These are phyloP conservation scores for Neopestalotiopsis clavispora DNA, from an alignment of 2,329 filamentous ascomycete genomes.

Conservation along the genomic window DNA sequence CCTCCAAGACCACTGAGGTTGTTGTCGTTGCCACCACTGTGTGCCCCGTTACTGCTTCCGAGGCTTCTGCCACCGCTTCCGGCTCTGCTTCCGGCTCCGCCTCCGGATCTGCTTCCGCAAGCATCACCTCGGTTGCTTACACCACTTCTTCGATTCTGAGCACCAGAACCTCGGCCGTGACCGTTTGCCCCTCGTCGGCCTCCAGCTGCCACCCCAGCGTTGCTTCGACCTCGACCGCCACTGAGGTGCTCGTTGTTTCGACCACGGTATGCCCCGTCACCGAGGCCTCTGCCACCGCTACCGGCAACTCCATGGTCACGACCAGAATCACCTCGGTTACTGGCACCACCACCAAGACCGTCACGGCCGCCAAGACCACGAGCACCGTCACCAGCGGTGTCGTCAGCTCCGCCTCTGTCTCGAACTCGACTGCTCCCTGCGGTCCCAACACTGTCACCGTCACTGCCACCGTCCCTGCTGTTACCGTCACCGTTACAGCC, in stretches of 20 bases:
- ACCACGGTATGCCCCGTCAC: not conserved
- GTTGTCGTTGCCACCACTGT: not conserved
- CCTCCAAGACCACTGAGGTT: not conserved
- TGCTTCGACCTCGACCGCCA: not conserved
- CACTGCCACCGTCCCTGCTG: not conserved
- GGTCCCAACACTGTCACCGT: not conserved
- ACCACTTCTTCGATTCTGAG: not conserved
- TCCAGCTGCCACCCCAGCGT: not conserved
- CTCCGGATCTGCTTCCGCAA: not conserved
- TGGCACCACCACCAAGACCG: constrained; percentile 5
- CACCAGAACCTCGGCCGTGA: not conserved
- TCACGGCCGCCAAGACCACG: not conserved
- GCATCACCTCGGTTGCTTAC: not conserved
- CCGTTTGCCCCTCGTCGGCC: not conserved
- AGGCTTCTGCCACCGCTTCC: no score
- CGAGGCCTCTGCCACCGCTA: not conserved
- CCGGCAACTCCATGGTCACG: not conserved
- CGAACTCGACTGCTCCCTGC: not conserved
- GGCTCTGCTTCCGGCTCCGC: no score
- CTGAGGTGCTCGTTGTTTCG: not conserved
- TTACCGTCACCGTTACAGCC: not conserved
- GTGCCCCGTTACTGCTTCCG: not conserved
- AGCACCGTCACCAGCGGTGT: not conserved
- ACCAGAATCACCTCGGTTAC: not conserved
- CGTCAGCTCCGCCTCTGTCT: not conserved